Evolutionary conservation across 306 rosid species (phyloP), one percentile per base, ranked within the genome.

Genomic region (Acacia crassicarpa): DNA sequence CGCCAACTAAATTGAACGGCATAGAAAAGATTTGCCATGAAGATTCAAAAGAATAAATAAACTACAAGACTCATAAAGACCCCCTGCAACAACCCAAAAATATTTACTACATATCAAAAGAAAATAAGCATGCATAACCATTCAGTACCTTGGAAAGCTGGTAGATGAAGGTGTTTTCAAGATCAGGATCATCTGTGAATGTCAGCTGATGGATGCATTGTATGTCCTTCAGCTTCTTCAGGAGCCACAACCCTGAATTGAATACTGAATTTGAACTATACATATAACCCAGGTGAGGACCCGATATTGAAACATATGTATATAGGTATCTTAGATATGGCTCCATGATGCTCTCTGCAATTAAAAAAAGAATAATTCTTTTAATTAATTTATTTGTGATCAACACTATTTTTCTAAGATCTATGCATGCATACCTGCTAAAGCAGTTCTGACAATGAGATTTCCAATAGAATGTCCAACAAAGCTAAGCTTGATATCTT

Each of bases 381-480:
- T 73, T 23, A 76, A 72, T 73, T 69, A 48, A 68, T 74, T 56
- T 44, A 51, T 86, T 49, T 66, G 67, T 73, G 67, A 78, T 27
- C 41, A 61, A 25, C 48, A 25, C 63, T 76, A 22, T 44, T 61
- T 43, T 78, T 81, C 35, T 67, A 83, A 65, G 25, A 27, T 46
- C 53, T 23, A 46, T 54, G 20, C 46, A 66, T 43, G 41, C 48
- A 38, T 88, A 94, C 98, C 98, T 83, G 97, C 86, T 90, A 94
- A 85, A 62, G 98, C 98, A 13, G 96, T 82, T 84, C 98, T 87
- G 79, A 92, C 81, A 59, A 94, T 94, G 67, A 94, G 85, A 82
- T 94, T 94, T 80, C 98, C 98, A 73, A 94, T 94, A 75, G 98
- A 94, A 86, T 94, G 98, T 76, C 98, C 98, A 78, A 92, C 98